Evolutionary conservation across 2,329 filamentous ascomycete species (phyloP), one percentile per base, ranked within the genome.

Genomic region (Exophiala aquamarina): DNA sequence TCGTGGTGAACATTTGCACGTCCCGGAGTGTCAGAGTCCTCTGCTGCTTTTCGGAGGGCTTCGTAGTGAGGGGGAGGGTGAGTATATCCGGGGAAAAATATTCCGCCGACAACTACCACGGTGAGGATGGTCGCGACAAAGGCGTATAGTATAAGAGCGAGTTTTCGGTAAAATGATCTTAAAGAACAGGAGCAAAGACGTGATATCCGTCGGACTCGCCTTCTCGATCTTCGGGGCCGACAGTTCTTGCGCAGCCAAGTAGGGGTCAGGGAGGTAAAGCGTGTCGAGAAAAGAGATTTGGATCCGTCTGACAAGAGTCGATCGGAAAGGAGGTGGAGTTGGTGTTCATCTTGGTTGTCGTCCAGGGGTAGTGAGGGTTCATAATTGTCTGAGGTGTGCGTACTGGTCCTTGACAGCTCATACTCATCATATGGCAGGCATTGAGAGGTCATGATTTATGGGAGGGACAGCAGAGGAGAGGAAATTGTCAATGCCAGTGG

Each of bases 51-150:
- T 42, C 62, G 63, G 13, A 73, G 63, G 3, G 58, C 64, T 32
- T 66, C 49, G 57, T 82, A 82, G 59, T 79, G 78, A 7, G 68
- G 54, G 4, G 79, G 79, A 13, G 69, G 71, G 47, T 70, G 64
- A 2, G 78, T 79, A 60, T 82, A 82, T 3, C 78, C 81, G 6
- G 79, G 79, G 37, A 73, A 69, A 57, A 81, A 72, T 15, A 76
- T 63, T 35, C 69, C 70, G 2, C 69, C 70, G 33, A 75, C 59
- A 17, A 76, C 49, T 14, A 74, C 60, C 4, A 76, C 61, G 14
- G 60, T 48, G 4, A 60, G 14, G 29, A 63, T 47, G 15, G 49
- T 52, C n/a, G 45, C 43, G 15, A 58, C 21, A 18, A 59, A 49
- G 38, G 36, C 32, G 29, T 55, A 51, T 17, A 49, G 43, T 29